A percentile compares a stretch with the other conserved stretches of the same genome.
These are phyloP conservation scores for Phyllachora maydis DNA, from an alignment of 2,329 filamentous ascomycete species.

Conservation along the genomic window DNA sequence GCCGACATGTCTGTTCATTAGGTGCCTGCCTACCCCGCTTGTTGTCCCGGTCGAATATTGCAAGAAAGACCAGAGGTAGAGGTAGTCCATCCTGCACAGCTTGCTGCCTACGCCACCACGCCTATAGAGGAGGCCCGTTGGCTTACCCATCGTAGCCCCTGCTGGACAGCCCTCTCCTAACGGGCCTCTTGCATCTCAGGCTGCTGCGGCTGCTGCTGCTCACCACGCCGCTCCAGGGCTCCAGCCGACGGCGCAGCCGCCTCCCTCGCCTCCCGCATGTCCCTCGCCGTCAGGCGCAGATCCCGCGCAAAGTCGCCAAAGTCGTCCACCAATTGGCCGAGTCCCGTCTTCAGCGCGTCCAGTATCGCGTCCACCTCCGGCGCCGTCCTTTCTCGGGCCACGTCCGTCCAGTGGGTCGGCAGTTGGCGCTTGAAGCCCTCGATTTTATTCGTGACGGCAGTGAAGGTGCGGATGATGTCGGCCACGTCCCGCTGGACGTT, in stretches of 20 bases:
- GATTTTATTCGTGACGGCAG: conserved; percentile 43
- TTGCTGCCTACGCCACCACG: too few species aligned
- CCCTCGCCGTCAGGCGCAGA: conserved; percentile 46
- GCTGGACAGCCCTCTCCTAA: too few species aligned
- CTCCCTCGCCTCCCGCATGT: conserved; percentile 55
- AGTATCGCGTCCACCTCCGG: conserved; percentile 54
- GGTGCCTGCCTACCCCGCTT: too few species aligned
- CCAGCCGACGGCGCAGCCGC: conserved; percentile 21
- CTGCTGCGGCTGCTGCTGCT: too few species aligned
- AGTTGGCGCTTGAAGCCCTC: conserved; percentile 42
- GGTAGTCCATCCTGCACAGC: too few species aligned
- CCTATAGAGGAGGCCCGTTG: too few species aligned
- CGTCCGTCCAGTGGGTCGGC: conserved; percentile 62
- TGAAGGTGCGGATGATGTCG: conserved; percentile 52
- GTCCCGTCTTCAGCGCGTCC: conserved; percentile 38
- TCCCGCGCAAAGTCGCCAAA: conserved; percentile 60
- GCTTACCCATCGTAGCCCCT: too few species aligned
- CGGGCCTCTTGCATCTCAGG: conserved; percentile 12
- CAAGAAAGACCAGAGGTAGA: too few species aligned
- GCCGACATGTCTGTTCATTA: too few species aligned
- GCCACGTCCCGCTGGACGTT: conserved; percentile 72
- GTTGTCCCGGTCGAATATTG: too few species aligned
- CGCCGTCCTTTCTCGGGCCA: conserved; percentile 30
- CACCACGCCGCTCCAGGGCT: conserved; percentile 2
- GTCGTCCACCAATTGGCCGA: conserved; percentile 42